Base-by-base conservation (phyloP, 192 early-diverging fungal genomes). In the Phycomyces nitens region DNA sequence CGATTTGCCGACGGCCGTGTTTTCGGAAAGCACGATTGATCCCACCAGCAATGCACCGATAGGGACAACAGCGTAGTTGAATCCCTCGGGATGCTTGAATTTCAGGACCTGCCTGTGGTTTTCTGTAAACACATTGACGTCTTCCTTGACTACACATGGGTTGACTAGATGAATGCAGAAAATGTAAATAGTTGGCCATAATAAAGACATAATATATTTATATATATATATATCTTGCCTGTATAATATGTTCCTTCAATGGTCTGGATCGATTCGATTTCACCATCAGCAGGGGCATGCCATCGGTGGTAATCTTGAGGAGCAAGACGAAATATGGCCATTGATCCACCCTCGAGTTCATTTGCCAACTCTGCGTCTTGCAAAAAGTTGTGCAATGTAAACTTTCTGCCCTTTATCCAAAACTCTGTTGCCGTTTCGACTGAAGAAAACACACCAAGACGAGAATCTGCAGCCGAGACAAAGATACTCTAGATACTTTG, bases 251-350 rank as follows among this genome's bases (percentile, higher is more conserved):
- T 77, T 10, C 90, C 87, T 16, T 73, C 60, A 23, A 92, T 77
- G 18, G 67, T 68, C 50, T 55, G 51, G 2, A 73, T 70, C 2
- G 77, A 64, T n/a, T 69, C 71, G 18, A 89, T 53, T 4, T 65
- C 64, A 8, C 88, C 85, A 34, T 76, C 59, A 1, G 77, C 82
- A 16, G 89, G 88, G 27, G 77, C 70, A 64, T 92, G 90, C 74
- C 53, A 73, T n/a, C 90, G 77, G 56, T 92, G 90, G 39, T 92
- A 92, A 60, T 92, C 89, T 74, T 92, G 90, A 40, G 90, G 90
- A 0, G 90, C 90, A 14, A 92, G 66, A n/a, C 90, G 76, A 55
- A 87, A 91, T 24, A 91, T 79, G 12, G 82, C 83, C 60, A 89
- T 54, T 0, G 82, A 68, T 0, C 86, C 88, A 39, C 80, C 85